A percentile compares a stretch with the other conserved stretches of the same genome.
These are phyloP conservation scores for Pterocarpus santalinus DNA, from an alignment of 306 rosid species.

Conservation along the genomic window DNA sequence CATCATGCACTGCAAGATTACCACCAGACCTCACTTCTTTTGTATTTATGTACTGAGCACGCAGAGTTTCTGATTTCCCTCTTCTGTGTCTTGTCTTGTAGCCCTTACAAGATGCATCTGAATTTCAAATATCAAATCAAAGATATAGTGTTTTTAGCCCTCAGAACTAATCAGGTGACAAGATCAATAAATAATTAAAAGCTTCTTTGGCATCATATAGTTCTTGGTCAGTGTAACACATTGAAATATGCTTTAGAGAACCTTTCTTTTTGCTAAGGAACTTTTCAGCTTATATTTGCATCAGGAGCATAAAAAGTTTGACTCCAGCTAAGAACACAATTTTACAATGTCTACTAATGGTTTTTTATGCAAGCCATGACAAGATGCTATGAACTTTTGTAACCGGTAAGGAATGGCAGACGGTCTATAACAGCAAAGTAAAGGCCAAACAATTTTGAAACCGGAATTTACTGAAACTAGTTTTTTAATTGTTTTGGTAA, in stretches of 20 bases:
- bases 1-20: conserved; percentile 38
- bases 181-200: conserved; percentile 9
- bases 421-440: background rate
- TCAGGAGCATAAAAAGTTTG: conserved; percentile 29
- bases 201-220: conserved; percentile 9
- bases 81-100: conserved; percentile 70
- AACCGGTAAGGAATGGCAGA: background rate
- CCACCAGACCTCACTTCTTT: conserved; percentile 85
- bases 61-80: conserved; percentile 95
- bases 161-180: conserved; percentile 32
- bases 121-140: conserved; percentile 48
- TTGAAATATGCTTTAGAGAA: conserved; percentile 19
- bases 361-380: conserved; percentile 28
- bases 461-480: too few relatives aligned
- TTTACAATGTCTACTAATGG: background rate
- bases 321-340: conserved; percentile 14
- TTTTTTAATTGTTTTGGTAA: too few relatives aligned
- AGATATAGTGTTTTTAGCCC: conserved; percentile 1
- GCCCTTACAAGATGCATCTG: conserved; percentile 65
- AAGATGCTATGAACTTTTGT: background rate
- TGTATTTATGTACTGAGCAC: conserved; percentile 91
- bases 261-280: background rate
- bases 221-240: background rate
- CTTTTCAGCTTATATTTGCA: conserved; percentile 21
- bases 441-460: conserved; percentile 19